Conservation (phyloP, 169 alveolate genomes). For the Amoebophrya sp. region DNA sequence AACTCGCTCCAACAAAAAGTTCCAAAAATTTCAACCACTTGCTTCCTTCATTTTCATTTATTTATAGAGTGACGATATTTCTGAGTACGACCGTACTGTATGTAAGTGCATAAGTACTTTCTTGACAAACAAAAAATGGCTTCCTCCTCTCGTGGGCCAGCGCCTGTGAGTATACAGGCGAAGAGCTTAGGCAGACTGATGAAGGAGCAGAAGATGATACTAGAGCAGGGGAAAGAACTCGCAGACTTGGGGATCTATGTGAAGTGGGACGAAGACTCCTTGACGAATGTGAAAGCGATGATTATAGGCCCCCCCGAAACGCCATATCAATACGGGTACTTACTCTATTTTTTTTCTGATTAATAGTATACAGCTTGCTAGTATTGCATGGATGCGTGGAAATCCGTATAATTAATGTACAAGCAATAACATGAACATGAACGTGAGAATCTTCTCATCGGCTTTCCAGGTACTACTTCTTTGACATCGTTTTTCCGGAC, state of each 20-base stretch:
- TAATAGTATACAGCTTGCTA: background rate
- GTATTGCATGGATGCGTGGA: background rate
- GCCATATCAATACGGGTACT: background rate
- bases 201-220: background rate
- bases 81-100: no score
- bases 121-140: no score
- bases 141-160: no score
- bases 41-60: no score
- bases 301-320: background rate
- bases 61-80: no score
- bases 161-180: background rate
- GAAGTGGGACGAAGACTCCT: background rate
- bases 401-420: background rate
- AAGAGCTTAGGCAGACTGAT: background rate
- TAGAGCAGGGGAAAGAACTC: background rate
- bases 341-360: background rate
- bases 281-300: background rate
- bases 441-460: no score
- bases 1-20: no score
- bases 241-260: background rate
- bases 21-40: no score
- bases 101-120: no score
- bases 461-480: background rate
- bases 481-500: background rate
- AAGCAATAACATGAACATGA: background rate